Conservation (phyloP, 352 stramenopile genomes). For the Pythium periplocum region DNA sequence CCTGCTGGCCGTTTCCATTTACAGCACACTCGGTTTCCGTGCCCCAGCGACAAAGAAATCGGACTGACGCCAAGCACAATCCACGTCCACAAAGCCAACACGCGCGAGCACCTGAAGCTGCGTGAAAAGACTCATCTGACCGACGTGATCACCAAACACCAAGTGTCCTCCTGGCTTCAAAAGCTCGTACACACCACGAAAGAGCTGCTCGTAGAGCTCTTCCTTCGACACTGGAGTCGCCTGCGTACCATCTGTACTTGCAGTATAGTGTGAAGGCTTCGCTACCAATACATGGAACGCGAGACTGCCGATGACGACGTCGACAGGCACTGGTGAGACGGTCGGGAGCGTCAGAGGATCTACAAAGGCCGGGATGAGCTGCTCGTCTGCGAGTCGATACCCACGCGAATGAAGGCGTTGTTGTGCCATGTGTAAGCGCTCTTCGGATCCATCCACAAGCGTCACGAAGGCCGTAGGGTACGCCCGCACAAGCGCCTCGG, state of each 20-base stretch:
- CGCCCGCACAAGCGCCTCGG: constrained; percentile 42
- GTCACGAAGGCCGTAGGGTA: constrained; percentile 55
- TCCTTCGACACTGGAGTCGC: constrained; percentile 10
- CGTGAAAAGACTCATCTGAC: constrained; percentile 52
- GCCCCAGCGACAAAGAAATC: constrained; percentile 73
- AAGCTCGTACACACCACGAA: constrained; percentile 43
- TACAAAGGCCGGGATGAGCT: constrained; percentile 24
- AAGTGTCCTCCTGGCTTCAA: constrained; percentile 59
- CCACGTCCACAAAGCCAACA: constrained; percentile 66
- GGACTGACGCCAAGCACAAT: constrained; percentile 66
- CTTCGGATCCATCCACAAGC: constrained; percentile 49
- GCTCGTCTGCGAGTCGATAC: constrained; percentile 14
- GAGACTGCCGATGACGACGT: constrained; percentile 59
- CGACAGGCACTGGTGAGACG: constrained; percentile 24
- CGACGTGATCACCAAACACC: constrained; percentile 70
- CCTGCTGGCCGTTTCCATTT: too few relatives aligned
- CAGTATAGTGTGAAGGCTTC: constrained; percentile 41
- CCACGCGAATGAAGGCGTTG: constrained; percentile 26
- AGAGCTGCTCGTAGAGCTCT: constrained; percentile 45
- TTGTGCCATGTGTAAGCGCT: constrained; percentile 49
- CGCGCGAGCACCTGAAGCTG: constrained; percentile 52
- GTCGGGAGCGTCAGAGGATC: constrained; percentile 15
- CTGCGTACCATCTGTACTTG: not conserved
- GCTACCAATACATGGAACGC: constrained; percentile 67
- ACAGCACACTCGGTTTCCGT: constrained; percentile 21